Evolutionary conservation across 768 basidiomycete species (phyloP).

Genomic region (Phaeolepiota aurea): DNA sequence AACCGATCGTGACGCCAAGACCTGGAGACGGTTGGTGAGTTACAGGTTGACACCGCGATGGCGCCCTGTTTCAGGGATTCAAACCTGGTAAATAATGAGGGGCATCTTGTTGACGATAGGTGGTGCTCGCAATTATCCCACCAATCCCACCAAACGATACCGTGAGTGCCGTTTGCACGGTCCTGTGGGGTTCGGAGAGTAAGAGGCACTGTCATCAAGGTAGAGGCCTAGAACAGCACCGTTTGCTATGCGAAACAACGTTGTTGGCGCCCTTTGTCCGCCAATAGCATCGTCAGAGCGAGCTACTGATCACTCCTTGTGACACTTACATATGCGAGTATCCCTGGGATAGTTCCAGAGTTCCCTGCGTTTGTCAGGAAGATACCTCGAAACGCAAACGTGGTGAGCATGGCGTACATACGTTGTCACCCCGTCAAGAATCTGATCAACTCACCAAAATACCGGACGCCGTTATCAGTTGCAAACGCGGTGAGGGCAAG

Average conservation of each 20-base stretch:
- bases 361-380: slow-evolving; percentile 38
- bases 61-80: too few relatives aligned
- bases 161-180: slow-evolving; percentile 29
- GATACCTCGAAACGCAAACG: slow-evolving; percentile 27
- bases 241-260: slow-evolving; percentile 39
- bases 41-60: neutral
- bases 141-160: slow-evolving; percentile 34
- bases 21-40: slow-evolving; percentile 15
- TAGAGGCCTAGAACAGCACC: slow-evolving; percentile 17
- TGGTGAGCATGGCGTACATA: neutral
- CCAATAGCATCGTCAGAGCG: too few relatives aligned
- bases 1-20: slow-evolving; percentile 30
- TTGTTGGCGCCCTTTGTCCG: slow-evolving; percentile 29
- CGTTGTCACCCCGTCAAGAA: neutral
- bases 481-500: slow-evolving; percentile 29
- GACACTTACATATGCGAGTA: slow-evolving; percentile 30
- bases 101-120: slow-evolving; percentile 30
- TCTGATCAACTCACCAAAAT: slow-evolving; percentile 26
- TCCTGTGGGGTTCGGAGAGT: slow-evolving; percentile 11
- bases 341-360: slow-evolving; percentile 32
- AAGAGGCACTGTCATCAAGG: neutral
- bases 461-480: slow-evolving; percentile 25
- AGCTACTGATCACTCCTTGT: neutral
- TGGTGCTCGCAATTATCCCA: slow-evolving; percentile 33
- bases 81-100: slow-evolving; percentile 37